A percentile compares a stretch with the other conserved stretches of the same genome.
Conservation (phyloP, 1,139 yeast species). For the Nakaseomyces glabratus region DNA sequence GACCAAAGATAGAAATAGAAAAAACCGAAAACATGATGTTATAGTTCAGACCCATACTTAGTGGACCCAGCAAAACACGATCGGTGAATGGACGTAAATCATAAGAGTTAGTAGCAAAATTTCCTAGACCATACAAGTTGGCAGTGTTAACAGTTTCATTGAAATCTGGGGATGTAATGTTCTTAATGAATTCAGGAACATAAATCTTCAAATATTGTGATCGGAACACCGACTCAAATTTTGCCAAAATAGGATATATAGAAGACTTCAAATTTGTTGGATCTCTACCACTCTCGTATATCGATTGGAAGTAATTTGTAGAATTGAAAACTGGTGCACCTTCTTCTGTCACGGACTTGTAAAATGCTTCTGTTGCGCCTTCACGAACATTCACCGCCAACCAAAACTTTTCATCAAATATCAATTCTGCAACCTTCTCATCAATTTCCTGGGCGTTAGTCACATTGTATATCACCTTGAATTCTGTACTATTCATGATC, state of each 20-base stretch:
- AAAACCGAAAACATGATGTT: constrained; percentile 59
- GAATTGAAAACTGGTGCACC: constrained; percentile 17
- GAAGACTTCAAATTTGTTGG: constrained; percentile 36
- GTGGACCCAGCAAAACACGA: constrained; percentile 50
- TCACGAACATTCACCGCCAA: constrained; percentile 40
- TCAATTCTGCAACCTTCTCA: constrained; percentile 34
- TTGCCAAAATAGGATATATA: constrained; percentile 34
- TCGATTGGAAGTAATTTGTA: constrained; percentile 27
- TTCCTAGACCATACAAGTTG: constrained; percentile 8
- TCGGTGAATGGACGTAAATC: constrained; percentile 48
- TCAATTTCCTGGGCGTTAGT: constrained; percentile 35
- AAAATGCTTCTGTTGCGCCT: constrained; percentile 38
- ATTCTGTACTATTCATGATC: constrained; percentile 24
- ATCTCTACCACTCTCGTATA: constrained; percentile 49
- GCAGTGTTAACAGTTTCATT: constrained; percentile 8
- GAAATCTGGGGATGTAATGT: constrained; percentile 9
- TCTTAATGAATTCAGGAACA: constrained; percentile 21
- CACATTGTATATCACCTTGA: constrained; percentile 28
- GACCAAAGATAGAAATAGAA: constrained; percentile 50
- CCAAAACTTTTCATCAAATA: constrained; percentile 49
- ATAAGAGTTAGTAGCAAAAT: constrained; percentile 27
- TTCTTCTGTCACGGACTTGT: constrained; percentile 31
- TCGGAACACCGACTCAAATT: constrained; percentile 30
- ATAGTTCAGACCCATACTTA: constrained; percentile 70
- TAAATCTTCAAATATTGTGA: constrained; percentile 23